A percentile compares a stretch with the other conserved stretches of the same genome.
These are phyloP conservation scores for Sclerospora graminicola DNA, from an alignment of 352 stramenopile species.

Conservation along the genomic window DNA sequence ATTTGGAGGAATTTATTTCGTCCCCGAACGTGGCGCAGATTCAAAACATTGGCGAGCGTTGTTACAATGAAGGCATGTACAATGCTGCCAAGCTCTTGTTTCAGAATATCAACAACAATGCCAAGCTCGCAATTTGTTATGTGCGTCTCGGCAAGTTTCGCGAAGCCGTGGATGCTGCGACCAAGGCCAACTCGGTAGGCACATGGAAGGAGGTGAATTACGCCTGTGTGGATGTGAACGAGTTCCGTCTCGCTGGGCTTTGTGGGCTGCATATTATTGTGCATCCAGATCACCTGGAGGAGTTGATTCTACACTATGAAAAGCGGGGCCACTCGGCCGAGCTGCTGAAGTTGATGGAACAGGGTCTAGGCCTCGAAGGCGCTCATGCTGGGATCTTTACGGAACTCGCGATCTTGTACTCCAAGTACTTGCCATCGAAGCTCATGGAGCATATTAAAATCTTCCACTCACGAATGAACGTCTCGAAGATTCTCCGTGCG, in stretches of 20 bases:
- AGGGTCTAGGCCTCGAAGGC: slow-evolving; percentile 97
- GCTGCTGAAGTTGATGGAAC: slow-evolving; percentile 97
- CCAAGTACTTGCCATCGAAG: slow-evolving; percentile 98
- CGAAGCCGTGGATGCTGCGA: slow-evolving; percentile 97
- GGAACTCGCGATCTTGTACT: slow-evolving; percentile 98
- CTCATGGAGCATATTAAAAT: slow-evolving; percentile 99
- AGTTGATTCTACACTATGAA: slow-evolving; percentile 99
- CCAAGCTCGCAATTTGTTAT: slow-evolving; percentile 99
- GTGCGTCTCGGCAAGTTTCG: slow-evolving; percentile 98
- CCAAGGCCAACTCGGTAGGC: slow-evolving; percentile 98
- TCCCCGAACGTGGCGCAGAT: slow-evolving; percentile 99
- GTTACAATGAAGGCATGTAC: slow-evolving; percentile 98
- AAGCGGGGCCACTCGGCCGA: slow-evolving; percentile 94
- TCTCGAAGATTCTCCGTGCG: slow-evolving; percentile 94
- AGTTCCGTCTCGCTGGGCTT: slow-evolving; percentile 96
- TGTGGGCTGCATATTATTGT: slow-evolving; percentile 99
- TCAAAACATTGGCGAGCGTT: slow-evolving; percentile 96
- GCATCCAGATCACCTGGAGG: slow-evolving; percentile 99
- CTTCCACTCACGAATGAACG: slow-evolving; percentile 98
- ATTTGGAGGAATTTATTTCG: slow-evolving; percentile 99
- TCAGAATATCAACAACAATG: slow-evolving; percentile 99
- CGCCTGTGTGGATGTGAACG: slow-evolving; percentile 94
- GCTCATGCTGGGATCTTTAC: slow-evolving; percentile 99
- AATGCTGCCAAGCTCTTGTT: slow-evolving; percentile 98
- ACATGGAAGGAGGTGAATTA: slow-evolving; percentile 99